A percentile compares a stretch with the other conserved stretches of the same genome.
Evolutionary conservation across 2,329 filamentous ascomycete genomes (phyloP).

Genomic region (Alternaria panax): DNA sequence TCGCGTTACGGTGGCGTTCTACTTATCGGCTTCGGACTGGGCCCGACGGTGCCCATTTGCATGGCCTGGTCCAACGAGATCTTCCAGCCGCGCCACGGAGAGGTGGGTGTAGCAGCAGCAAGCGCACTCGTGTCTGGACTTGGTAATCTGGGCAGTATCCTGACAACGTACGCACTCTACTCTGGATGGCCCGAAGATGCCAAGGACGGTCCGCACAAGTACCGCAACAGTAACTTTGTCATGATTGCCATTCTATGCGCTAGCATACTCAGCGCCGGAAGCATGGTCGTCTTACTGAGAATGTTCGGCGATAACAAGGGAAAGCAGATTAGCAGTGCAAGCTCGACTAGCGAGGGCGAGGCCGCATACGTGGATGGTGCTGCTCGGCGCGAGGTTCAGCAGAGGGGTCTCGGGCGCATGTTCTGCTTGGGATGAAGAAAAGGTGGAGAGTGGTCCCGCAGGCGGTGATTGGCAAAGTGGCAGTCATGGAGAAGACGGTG

Average conservation of each 20-base stretch:
- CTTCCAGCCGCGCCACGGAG: slow-evolving; percentile 87
- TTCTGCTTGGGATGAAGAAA: slow-evolving; percentile 35
- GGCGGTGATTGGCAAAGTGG: slow-evolving; percentile 6
- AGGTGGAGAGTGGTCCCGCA: slow-evolving; percentile 14
- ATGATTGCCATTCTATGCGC: slow-evolving; percentile 86
- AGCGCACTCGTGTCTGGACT: slow-evolving; percentile 85
- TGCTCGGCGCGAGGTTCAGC: slow-evolving; percentile 51
- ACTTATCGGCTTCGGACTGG: slow-evolving; percentile 88
- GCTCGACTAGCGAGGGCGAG: slow-evolving; percentile 58
- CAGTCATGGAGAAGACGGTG: slow-evolving; percentile 14
- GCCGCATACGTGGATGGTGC: slow-evolving; percentile 57
- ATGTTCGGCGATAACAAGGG: slow-evolving; percentile 49
- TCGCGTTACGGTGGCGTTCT: slow-evolving; percentile 87
- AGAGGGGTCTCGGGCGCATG: slow-evolving; percentile 51
- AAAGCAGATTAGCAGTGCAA: slow-evolving; percentile 45
- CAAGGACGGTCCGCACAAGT: slow-evolving; percentile 68
- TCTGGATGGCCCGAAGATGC: slow-evolving; percentile 83
- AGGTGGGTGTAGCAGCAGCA: slow-evolving; percentile 88
- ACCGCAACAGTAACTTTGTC: slow-evolving; percentile 81
- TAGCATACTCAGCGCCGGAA: slow-evolving; percentile 75
- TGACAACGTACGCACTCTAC: slow-evolving; percentile 89
- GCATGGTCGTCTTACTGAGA: slow-evolving; percentile 71
- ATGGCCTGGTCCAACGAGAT: slow-evolving; percentile 95
- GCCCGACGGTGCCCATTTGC: slow-evolving; percentile 88
- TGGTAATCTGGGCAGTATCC: slow-evolving; percentile 84